Evolutionary conservation across 352 stramenopile genomes (phyloP).

Genomic region (Pythium pyrilobum): DNA sequence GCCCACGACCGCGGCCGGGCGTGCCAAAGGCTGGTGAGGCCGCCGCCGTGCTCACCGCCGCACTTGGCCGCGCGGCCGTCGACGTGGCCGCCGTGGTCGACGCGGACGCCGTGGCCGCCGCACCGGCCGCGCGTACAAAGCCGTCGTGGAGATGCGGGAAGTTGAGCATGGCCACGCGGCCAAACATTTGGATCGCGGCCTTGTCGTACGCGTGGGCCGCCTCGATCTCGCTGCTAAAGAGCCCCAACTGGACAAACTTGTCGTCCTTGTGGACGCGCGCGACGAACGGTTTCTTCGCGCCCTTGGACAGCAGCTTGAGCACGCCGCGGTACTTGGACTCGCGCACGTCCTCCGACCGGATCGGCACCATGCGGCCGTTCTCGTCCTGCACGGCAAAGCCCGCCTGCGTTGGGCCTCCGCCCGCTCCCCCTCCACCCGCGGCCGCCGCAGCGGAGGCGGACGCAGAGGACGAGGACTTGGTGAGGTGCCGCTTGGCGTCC

Average conservation of each 20-base stretch:
- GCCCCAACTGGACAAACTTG: slow-evolving; percentile 66
- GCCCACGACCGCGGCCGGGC: slow-evolving; percentile 28
- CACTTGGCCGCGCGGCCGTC: neutral
- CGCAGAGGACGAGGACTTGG: neutral
- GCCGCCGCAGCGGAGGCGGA: neutral
- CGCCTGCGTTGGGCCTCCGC: slow-evolving; percentile 2
- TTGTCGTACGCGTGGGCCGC: slow-evolving; percentile 81
- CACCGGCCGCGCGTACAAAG: slow-evolving; percentile 27
- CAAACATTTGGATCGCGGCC: slow-evolving; percentile 59
- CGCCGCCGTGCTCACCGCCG: neutral
- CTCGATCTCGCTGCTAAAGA: slow-evolving; percentile 73
- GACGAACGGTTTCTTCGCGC: slow-evolving; percentile 78
- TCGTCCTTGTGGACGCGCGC: slow-evolving; percentile 59
- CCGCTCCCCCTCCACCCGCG: neutral
- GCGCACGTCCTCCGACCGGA: slow-evolving; percentile 39
- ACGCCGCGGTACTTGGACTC: slow-evolving; percentile 78
- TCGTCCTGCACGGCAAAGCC: slow-evolving; percentile 22
- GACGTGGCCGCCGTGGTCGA: neutral
- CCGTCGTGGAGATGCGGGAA: slow-evolving; percentile 75
- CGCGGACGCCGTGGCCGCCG: neutral
- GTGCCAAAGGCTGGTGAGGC: slow-evolving; percentile 6
- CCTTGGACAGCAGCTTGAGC: slow-evolving; percentile 74
- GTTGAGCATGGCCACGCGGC: slow-evolving; percentile 63
- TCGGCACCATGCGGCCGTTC: slow-evolving; percentile 17
- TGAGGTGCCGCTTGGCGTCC: slow-evolving; percentile 19